Evolutionary conservation across 2,329 filamentous ascomycete genomes (phyloP), one percentile per base, ranked within the genome.

Genomic region (Pseudodiploospora longispora): DNA sequence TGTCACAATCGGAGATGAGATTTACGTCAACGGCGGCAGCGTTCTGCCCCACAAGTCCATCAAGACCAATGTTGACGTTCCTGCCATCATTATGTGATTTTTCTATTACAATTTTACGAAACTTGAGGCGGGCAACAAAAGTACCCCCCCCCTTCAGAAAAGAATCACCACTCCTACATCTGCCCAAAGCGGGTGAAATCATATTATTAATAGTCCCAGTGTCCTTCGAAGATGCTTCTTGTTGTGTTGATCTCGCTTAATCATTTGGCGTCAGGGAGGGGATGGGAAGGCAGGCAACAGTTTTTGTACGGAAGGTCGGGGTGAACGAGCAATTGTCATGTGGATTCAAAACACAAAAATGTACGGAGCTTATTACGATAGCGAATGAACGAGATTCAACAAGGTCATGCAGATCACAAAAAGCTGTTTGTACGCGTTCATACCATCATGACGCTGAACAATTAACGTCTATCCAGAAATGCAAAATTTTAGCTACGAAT

Each of bases 1-100:
- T 63, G 91, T 98, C 43, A 95, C 87, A 47, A 95, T 98, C 63
- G 91, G 89, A 41, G 91, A 98, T 61, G 91, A 98, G 71, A 89
- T 98, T 56, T 96, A 97, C 68, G 93, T 96, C 68, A 98, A 98
- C 67, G 91, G 91, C 59, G 89, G 90, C 59, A 94, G 87, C 58
- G 85, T 98, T 50, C 74, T 98, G 52, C 91, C 91, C 6, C 91
- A 98, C 74, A 98, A 98, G 84, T 93, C 85, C 66, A 97, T 98
- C 78, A 97, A 97, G 79, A 80, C 84, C 59, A 98, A 98, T 67
- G 87, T 98, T 59, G 93, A 98, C 67, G 79, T 78, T 29, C 79
- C 79, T 27, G 78, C 79, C 49, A 82, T 83, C 53, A 83, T 83
- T 61, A 83, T 83, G 79, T 83, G 73, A 72, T 44, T 43, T 38